Evolutionary conservation across 352 stramenopile genomes (phyloP).

Genomic region (Pythium guiyangense): DNA sequence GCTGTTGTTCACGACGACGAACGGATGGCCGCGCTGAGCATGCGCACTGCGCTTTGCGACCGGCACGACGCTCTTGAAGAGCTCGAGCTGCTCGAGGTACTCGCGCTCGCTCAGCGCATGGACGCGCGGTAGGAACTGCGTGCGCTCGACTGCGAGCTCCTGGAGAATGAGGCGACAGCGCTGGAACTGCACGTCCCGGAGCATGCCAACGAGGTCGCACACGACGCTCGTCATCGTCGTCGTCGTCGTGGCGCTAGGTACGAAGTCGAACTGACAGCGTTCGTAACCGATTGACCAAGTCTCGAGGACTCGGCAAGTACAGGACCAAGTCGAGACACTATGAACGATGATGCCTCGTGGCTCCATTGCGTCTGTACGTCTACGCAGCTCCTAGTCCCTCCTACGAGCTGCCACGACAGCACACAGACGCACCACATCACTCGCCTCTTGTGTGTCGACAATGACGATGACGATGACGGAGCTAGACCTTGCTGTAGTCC

Average conservation of each 20-base stretch:
- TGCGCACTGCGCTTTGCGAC: conserved; percentile 19
- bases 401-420: no score
- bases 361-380: no score
- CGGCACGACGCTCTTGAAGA: conserved; percentile 27
- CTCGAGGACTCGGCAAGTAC: no score
- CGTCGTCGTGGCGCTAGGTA: background rate
- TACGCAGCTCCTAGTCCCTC: no score
- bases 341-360: no score
- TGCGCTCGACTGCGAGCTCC: conserved; percentile 43
- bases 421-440: background rate
- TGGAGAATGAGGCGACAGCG: conserved; percentile 55
- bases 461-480: no score
- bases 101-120: conserved; percentile 48
- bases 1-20: conserved; percentile 46
- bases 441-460: background rate
- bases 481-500: conserved; percentile 99
- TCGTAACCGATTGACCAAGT: no score
- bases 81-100: conserved; percentile 40
- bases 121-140: conserved; percentile 46
- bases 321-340: no score
- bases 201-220: conserved; percentile 56
- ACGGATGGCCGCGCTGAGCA: conserved; percentile 29
- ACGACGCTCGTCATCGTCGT: conserved; percentile 13
- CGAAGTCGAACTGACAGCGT: background rate
- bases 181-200: conserved; percentile 56